phyloP scores from a whole-genome alignment of 192 early-diverging fungal species.

The Chytriomyces confervae region DNA sequence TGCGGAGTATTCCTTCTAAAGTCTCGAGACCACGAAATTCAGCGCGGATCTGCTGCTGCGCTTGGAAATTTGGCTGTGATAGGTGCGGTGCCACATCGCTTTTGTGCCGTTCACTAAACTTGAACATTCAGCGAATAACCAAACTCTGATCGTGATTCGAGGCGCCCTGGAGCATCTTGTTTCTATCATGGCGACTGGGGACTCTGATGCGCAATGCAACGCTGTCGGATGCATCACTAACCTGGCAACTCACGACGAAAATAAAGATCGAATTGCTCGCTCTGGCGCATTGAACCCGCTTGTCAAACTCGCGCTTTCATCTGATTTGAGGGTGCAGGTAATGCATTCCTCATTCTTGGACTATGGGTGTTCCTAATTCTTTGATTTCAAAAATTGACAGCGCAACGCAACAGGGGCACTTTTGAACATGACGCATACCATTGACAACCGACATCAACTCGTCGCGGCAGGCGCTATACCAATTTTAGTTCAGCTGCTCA shows the following conservation, averaged over 20 bases:
- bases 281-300: constrained; percentile 78
- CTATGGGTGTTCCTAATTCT: background rate
- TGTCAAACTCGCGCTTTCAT: constrained; percentile 75
- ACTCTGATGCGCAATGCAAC: constrained; percentile 92
- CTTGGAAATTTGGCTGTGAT: constrained; percentile 86
- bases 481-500: constrained; percentile 77
- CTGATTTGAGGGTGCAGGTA: constrained; percentile 74
- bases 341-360: background rate
- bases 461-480: constrained; percentile 83
- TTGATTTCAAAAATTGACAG: constrained; percentile 46
- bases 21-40: constrained; percentile 82
- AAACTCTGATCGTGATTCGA: constrained; percentile 82
- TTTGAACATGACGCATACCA: constrained; percentile 87
- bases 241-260: constrained; percentile 86
- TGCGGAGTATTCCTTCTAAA: constrained; percentile 69
- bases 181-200: constrained; percentile 77
- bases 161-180: constrained; percentile 85
- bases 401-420: constrained; percentile 90
- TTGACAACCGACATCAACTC: constrained; percentile 80
- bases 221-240: constrained; percentile 95
- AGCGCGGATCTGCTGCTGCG: constrained; percentile 83
- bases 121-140: constrained; percentile 72
- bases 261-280: constrained; percentile 87
- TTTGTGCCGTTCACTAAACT: background rate
- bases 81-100: constrained; percentile 42